Conservation (phyloP, 129 eudicot species). For the Saussurea involucrata region DNA sequence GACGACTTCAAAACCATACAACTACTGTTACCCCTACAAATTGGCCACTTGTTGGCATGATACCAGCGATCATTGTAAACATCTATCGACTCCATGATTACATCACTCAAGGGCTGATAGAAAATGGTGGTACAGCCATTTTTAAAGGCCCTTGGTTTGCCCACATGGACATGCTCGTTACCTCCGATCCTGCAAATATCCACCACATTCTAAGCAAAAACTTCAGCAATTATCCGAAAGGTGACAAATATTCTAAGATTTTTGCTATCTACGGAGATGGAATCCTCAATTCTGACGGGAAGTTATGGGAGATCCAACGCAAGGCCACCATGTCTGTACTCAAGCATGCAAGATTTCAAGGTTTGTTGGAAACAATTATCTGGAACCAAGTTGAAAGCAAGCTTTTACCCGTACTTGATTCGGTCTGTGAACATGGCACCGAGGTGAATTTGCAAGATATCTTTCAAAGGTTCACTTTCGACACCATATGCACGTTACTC, state of each 20-base stretch:
- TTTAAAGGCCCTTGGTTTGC: constrained; percentile 23
- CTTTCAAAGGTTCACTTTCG: too few species aligned
- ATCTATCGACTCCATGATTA: constrained; percentile 14
- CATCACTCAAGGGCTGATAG: neutral
- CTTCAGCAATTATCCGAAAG: constrained; percentile 33
- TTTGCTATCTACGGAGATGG: constrained; percentile 39
- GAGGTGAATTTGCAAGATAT: too few species aligned
- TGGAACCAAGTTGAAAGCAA: constrained; percentile 18
- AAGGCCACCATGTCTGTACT: constrained; percentile 11
- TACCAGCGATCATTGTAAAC: constrained; percentile 6
- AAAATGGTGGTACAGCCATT: constrained; percentile 18
- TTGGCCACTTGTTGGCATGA: constrained; percentile 27
- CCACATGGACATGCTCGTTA: constrained; percentile 27
- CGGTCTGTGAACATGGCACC: neutral
- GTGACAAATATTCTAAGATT: constrained; percentile 20
- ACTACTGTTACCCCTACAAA: neutral
- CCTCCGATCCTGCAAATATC: constrained; percentile 34
- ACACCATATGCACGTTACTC: too few species aligned
- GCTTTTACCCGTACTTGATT: constrained; percentile 33
- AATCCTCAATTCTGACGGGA: constrained; percentile 23
- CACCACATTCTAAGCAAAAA: constrained; percentile 41
- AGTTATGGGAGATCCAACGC: constrained; percentile 32
- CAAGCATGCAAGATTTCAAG: constrained; percentile 2
- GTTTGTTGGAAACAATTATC: neutral
- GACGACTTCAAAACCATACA: neutral